Evolutionary conservation across 2,329 filamentous ascomycete genomes (phyloP).

Genomic region (Scedosporium apiospermum): DNA sequence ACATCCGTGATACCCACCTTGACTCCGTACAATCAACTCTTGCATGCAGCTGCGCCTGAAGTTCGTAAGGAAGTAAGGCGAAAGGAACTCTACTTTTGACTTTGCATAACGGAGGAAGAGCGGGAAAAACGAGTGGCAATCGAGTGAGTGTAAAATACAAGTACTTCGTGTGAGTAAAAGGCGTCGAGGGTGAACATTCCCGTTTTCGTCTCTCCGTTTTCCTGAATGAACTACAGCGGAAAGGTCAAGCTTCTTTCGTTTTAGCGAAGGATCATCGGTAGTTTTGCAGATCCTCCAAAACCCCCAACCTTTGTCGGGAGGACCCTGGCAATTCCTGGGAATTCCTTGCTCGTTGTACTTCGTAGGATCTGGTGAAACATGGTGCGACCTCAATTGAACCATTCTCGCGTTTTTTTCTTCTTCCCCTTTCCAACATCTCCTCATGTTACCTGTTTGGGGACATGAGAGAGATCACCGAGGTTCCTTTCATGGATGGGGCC

Average conservation of each 20-base stretch:
- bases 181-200: too few relatives aligned
- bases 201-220: too few relatives aligned
- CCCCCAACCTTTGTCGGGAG: background rate
- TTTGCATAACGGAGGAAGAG: too few relatives aligned
- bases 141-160: too few relatives aligned
- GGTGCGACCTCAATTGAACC: background rate
- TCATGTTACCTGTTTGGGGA: too few relatives aligned
- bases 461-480: too few relatives aligned
- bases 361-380: conserved; percentile 3
- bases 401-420: background rate
- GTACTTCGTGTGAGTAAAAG: too few relatives aligned
- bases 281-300: conserved; percentile 2
- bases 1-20: background rate
- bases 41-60: background rate
- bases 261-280: background rate
- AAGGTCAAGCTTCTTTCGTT: background rate
- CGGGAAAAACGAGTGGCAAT: too few relatives aligned
- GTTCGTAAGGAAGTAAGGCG: background rate
- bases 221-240: too few relatives aligned
- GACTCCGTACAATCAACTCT: background rate
- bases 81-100: too few relatives aligned
- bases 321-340: background rate
- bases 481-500: too few relatives aligned
- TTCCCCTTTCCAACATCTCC: too few relatives aligned
- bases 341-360: background rate